phyloP scores from a whole-genome alignment of 352 stramenopile species.

The Pythium dissotocum region DNA sequence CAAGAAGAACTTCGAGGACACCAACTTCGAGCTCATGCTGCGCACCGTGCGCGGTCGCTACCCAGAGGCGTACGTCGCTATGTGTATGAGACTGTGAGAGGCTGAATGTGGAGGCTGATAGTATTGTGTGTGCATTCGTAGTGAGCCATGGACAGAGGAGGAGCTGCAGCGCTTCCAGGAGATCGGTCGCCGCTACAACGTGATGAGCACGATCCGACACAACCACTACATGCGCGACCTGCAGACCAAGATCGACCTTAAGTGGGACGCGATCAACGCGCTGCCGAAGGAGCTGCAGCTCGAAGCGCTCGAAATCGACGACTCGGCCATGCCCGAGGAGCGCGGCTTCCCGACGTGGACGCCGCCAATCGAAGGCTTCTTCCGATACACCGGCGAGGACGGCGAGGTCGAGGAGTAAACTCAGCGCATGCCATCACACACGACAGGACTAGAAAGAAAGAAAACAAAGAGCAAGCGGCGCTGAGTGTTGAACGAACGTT shows the following conservation, averaged over 20 bases:
- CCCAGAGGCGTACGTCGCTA: constrained; percentile 55
- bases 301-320: constrained; percentile 76
- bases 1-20: constrained; percentile 56
- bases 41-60: constrained; percentile 78
- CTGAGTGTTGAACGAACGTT: neutral
- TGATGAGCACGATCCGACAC: constrained; percentile 78
- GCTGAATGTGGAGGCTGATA: neutral
- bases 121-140: constrained; percentile 23
- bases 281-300: constrained; percentile 76
- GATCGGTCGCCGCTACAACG: constrained; percentile 82
- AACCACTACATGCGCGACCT: constrained; percentile 89
- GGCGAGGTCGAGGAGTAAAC: constrained; percentile 37
- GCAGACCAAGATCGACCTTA: constrained; percentile 92
- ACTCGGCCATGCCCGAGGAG: constrained; percentile 56
- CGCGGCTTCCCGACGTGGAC: constrained; percentile 86
- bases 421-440: constrained; percentile 1
- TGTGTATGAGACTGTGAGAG: neutral
- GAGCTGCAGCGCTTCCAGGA: constrained; percentile 76
- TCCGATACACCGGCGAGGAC: constrained; percentile 76
- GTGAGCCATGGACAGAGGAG: constrained; percentile 79
- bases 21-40: constrained; percentile 87
- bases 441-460: constrained; percentile 18
- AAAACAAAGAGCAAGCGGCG: constrained; percentile 15
- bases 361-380: constrained; percentile 84
- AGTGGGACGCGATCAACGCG: constrained; percentile 90